phyloP scores from a whole-genome alignment of 768 basidiomycete genomes.

The Hypholoma fasciculare region DNA sequence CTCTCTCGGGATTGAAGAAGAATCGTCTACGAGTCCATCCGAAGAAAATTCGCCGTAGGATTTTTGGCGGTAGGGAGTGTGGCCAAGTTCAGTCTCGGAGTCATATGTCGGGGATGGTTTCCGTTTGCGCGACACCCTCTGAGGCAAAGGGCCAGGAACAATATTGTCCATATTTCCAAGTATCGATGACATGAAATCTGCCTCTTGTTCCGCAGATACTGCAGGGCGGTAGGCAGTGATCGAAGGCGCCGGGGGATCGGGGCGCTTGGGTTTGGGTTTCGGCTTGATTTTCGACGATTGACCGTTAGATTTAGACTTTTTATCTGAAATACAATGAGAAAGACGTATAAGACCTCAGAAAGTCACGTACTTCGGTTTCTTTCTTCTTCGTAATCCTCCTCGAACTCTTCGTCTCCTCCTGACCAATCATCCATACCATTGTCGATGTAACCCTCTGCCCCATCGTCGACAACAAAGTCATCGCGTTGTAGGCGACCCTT shows the following conservation, averaged over 20 bases:
- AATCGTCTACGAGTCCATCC: conserved; percentile 42
- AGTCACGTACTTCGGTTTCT: conserved; percentile 41
- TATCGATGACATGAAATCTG: conserved; percentile 85
- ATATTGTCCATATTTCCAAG: conserved; percentile 69
- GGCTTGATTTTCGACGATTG: conserved; percentile 24
- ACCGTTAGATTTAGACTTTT: conserved; percentile 47
- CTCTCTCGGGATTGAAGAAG: conserved; percentile 49
- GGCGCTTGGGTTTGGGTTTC: conserved; percentile 52
- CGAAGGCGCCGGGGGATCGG: conserved; percentile 54
- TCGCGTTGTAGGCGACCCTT: conserved; percentile 78
- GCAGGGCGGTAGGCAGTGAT: conserved; percentile 81
- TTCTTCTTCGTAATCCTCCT: conserved; percentile 58
- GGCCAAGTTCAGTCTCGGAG: conserved; percentile 31
- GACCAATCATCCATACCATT: conserved; percentile 97
- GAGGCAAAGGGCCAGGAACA: conserved; percentile 20
- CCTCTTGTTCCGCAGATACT: conserved; percentile 77
- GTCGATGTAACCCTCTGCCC: conserved; percentile 88
- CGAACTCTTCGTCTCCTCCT: conserved; percentile 50
- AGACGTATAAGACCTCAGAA: not conserved
- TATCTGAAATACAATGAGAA: conserved; percentile 19
- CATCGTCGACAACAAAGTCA: conserved; percentile 97
- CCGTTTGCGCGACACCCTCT: conserved; percentile 54
- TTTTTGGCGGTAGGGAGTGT: conserved; percentile 32
- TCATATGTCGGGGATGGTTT: conserved; percentile 57
- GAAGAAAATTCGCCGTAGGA: conserved; percentile 45